Conservation (phyloP, 805 yeast genomes). For the Wickerhamomyces bisporus region DNA sequence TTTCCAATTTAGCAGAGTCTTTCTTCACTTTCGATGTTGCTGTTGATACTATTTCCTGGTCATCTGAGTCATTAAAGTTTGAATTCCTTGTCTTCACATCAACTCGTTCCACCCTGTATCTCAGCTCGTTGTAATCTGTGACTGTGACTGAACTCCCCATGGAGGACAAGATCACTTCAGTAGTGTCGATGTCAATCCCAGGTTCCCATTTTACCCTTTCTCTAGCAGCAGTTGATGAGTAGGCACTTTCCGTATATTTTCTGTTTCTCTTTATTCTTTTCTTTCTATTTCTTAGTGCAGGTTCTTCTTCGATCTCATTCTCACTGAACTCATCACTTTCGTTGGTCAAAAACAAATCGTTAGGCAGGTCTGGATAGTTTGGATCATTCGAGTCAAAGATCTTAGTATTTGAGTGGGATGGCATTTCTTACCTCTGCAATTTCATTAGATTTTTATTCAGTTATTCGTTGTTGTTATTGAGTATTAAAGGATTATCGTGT, state of each 20-base stretch:
- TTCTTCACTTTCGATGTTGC: slow-evolving; percentile 3
- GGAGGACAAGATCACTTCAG: slow-evolving; percentile 44
- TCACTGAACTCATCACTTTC: slow-evolving; percentile 22
- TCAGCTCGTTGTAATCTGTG: slow-evolving; percentile 41
- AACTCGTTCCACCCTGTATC: slow-evolving; percentile 40
- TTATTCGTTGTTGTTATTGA: too few species aligned
- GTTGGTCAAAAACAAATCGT: slow-evolving; percentile 14
- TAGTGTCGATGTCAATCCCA: slow-evolving; percentile 47
- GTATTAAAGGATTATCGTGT: too few species aligned
- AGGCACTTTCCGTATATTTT: slow-evolving; percentile 31
- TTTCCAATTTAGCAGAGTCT: slow-evolving; percentile 21
- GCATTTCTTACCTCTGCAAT: too few species aligned
- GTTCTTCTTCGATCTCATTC: slow-evolving; percentile 1
- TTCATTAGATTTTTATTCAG: too few species aligned
- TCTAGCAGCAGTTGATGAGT: slow-evolving; percentile 30
- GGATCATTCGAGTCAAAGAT: slow-evolving; percentile 40
- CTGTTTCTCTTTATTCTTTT: slow-evolving; percentile 12
- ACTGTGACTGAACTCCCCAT: slow-evolving; percentile 50
- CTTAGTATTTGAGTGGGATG: slow-evolving; percentile 1
- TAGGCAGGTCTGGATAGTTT: slow-evolving; percentile 34
- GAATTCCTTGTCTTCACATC: slow-evolving; percentile 27
- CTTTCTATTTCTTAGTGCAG: slow-evolving; percentile 3
- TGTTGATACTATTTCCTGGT: not conserved
- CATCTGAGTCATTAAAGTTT: not conserved
- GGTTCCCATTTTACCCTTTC: slow-evolving; percentile 54